Percentiles rank a stretch among this genome's conserved stretches.
phyloP scores from a whole-genome alignment of 2,329 filamentous ascomycete species.

The Lasiodiplodia citricola region DNA sequence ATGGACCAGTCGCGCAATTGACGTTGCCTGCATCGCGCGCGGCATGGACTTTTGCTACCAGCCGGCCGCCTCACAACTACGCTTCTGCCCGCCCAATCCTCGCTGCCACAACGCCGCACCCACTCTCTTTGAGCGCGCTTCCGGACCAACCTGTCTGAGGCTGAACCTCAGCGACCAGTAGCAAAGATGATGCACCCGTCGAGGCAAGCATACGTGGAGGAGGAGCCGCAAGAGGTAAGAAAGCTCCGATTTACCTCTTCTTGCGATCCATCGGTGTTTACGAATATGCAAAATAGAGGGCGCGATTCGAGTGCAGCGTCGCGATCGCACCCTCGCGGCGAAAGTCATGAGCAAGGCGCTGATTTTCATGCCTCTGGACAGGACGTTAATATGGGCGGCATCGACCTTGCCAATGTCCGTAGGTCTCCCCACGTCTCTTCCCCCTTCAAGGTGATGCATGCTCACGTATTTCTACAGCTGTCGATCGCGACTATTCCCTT shows the following conservation, averaged over 20 bases:
- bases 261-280: slow-evolving; percentile 37
- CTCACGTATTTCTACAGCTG: slow-evolving; percentile 45
- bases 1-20: background rate
- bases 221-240: slow-evolving; percentile 71
- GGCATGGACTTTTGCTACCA: background rate
- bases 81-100: background rate
- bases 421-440: slow-evolving; percentile 43
- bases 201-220: slow-evolving; percentile 92
- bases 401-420: slow-evolving; percentile 69
- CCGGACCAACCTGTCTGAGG: background rate
- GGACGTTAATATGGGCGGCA: slow-evolving; percentile 61
- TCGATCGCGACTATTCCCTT: slow-evolving; percentile 86
- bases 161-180: slow-evolving; percentile 7
- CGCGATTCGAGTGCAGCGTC: slow-evolving; percentile 19
- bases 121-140: background rate
- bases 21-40: background rate
- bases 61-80: background rate
- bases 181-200: slow-evolving; percentile 74
- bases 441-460: background rate
- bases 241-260: slow-evolving; percentile 34
- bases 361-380: slow-evolving; percentile 35
- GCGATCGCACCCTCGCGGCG: slow-evolving; percentile 13
- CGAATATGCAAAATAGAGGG: slow-evolving; percentile 27
- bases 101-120: background rate
- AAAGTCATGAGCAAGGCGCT: slow-evolving; percentile 21